Evolutionary conservation across 2,329 filamentous ascomycete genomes (phyloP).

Genomic region (Geosmithia morbida): DNA sequence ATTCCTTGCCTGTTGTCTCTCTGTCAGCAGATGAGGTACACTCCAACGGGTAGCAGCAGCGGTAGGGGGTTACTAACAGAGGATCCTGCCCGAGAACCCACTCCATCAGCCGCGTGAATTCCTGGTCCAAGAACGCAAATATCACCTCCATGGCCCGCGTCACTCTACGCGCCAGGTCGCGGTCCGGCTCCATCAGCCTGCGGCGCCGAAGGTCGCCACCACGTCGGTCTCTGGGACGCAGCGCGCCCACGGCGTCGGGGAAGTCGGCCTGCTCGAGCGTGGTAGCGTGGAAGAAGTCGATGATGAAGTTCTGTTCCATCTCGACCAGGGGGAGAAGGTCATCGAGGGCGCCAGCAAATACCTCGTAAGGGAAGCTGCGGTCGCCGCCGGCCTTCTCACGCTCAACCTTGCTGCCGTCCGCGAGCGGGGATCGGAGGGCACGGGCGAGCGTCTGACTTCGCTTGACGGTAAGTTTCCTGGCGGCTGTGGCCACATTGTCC

Average conservation of each 20-base stretch:
- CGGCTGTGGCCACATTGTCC: conserved; percentile 56
- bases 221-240: conserved; percentile 50
- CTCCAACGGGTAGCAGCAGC: not conserved
- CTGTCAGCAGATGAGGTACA: conserved; percentile 4
- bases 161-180: conserved; percentile 70
- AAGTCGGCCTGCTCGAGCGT: conserved; percentile 74
- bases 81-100: conserved; percentile 74
- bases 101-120: conserved; percentile 66
- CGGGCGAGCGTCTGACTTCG: conserved; percentile 77
- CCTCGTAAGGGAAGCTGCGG: conserved; percentile 61
- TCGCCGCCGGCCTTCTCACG: conserved; percentile 46
- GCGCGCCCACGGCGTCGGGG: conserved; percentile 57
- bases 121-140: conserved; percentile 66
- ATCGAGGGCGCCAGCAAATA: conserved; percentile 66
- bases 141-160: conserved; percentile 82
- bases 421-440: conserved; percentile 52
- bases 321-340: conserved; percentile 73
- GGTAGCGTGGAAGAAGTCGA: conserved; percentile 95
- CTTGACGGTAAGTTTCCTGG: conserved; percentile 86
- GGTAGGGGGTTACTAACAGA: conserved; percentile 41
- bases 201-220: conserved; percentile 60
- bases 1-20: conserved; percentile 61
- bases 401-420: conserved; percentile 35
- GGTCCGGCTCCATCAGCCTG: conserved; percentile 76
- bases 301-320: conserved; percentile 91